phyloP scores from a whole-genome alignment of 2,329 filamentous ascomycete species.

The Penicillium sp. region DNA sequence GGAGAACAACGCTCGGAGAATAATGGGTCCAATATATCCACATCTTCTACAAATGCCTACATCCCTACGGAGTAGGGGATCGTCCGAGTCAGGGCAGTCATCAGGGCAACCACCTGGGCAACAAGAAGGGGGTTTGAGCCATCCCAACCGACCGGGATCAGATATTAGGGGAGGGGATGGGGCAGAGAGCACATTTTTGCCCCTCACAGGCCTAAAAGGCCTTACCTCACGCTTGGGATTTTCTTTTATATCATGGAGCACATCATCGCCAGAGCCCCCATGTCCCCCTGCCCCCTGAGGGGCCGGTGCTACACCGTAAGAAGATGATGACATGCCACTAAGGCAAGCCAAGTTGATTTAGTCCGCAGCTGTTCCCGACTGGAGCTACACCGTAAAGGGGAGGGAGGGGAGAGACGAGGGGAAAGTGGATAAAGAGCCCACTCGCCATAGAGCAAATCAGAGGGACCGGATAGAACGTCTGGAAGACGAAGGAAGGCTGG shows the following conservation, averaged over 20 bases:
- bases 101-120: conserved; percentile 1
- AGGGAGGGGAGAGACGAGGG: conserved; percentile 9
- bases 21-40: conserved; percentile 2
- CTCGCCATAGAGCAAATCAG: conserved; percentile 19
- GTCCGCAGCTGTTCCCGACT: conserved; percentile 24
- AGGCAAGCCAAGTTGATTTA: conserved; percentile 26
- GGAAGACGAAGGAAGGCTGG: conserved; percentile 30
- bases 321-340: conserved; percentile 30
- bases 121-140: background rate
- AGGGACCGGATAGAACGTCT: conserved; percentile 26
- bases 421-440: background rate
- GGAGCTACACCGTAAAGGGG: background rate
- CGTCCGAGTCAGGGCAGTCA: conserved; percentile 17
- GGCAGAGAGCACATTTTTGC: background rate
- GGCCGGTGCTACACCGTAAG: conserved; percentile 27
- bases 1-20: conserved; percentile 1
- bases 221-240: conserved; percentile 2
- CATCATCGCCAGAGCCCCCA: conserved; percentile 11
- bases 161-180: background rate
- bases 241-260: conserved; percentile 6
- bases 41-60: background rate
- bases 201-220: background rate
- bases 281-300: conserved; percentile 1
- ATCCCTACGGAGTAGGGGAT: background rate
- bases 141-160: background rate